A percentile compares a stretch with the other conserved stretches of the same genome.
Evolutionary conservation across 1,139 yeast species (phyloP).

Genomic region (Blastobotrys serpentis): DNA sequence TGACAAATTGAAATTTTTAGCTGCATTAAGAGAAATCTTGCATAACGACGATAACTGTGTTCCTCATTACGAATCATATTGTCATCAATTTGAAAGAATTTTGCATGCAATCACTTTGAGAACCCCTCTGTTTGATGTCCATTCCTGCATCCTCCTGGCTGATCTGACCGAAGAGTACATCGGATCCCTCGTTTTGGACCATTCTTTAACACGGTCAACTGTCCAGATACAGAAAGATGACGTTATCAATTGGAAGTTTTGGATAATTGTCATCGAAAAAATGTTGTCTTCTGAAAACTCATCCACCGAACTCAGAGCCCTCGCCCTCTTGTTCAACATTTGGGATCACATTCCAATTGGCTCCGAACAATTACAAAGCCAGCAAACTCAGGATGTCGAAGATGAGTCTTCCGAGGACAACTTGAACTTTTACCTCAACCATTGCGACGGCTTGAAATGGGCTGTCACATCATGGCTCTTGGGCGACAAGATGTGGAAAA

Average conservation of each 20-base stretch:
- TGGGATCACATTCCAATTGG: slow-evolving; percentile 69
- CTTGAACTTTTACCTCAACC: slow-evolving; percentile 36
- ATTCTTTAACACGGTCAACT: slow-evolving; percentile 29
- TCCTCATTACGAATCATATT: slow-evolving; percentile 34
- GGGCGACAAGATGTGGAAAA: slow-evolving; percentile 49
- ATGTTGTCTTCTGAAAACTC: slow-evolving; percentile 64
- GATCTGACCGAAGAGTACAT: slow-evolving; percentile 46
- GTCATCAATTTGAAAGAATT: slow-evolving; percentile 39
- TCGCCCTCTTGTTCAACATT: slow-evolving; percentile 66
- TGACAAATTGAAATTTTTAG: slow-evolving; percentile 38
- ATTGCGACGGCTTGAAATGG: slow-evolving; percentile 41
- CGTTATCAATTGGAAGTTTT: slow-evolving; percentile 68
- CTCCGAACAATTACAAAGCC: slow-evolving; percentile 12
- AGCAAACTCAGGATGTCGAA: background rate
- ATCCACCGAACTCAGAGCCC: slow-evolving; percentile 58
- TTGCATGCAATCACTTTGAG: slow-evolving; percentile 39
- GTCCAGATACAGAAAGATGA: slow-evolving; percentile 30
- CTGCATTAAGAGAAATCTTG: slow-evolving; percentile 39
- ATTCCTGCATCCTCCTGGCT: slow-evolving; percentile 50
- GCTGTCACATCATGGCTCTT: slow-evolving; percentile 57
- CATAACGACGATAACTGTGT: slow-evolving; percentile 37
- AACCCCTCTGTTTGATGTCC: slow-evolving; percentile 41
- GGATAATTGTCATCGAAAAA: slow-evolving; percentile 61
- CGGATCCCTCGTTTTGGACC: slow-evolving; percentile 31
- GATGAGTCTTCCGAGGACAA: slow-evolving; percentile 37